Evolutionary conservation across 116 monocot genomes (phyloP).

Genomic region (Dioscorea cayenensis): DNA sequence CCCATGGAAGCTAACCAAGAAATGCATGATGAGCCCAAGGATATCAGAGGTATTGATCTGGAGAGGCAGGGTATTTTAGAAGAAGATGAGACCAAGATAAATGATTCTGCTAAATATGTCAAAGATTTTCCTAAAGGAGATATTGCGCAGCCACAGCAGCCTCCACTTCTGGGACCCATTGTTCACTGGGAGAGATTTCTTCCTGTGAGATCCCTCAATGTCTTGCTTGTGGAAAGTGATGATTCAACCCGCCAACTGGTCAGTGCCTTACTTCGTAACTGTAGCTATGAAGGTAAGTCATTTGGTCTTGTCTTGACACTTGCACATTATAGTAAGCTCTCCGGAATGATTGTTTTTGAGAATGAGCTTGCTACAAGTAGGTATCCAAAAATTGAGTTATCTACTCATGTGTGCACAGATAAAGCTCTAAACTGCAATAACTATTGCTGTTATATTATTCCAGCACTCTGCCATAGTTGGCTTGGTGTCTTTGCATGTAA

Average conservation of each 20-base stretch:
- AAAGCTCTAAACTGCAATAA: too few species aligned
- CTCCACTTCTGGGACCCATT: slow-evolving; percentile 19
- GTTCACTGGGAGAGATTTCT: slow-evolving; percentile 90
- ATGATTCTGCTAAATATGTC: slow-evolving; percentile 20
- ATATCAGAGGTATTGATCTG: slow-evolving; percentile 9
- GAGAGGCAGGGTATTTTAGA: slow-evolving; percentile 34
- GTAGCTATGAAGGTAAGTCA: slow-evolving; percentile 84
- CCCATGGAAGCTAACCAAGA: slow-evolving; percentile 10
- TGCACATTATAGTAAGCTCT: too few species aligned
- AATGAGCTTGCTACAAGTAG: too few species aligned
- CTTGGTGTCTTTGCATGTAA: too few species aligned
- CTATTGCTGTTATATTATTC: too few species aligned
- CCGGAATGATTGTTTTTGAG: too few species aligned
- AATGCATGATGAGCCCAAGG: slow-evolving; percentile 21
- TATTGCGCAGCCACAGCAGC: slow-evolving; percentile 17
- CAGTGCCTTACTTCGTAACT: slow-evolving; percentile 88
- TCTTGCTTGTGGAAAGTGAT: slow-evolving; percentile 95
- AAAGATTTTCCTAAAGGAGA: slow-evolving; percentile 9
- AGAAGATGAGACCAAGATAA: slow-evolving; percentile 48
- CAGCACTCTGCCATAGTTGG: too few species aligned
- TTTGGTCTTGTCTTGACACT: neutral
- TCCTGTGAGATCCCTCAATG: slow-evolving; percentile 68
- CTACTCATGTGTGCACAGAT: too few species aligned
- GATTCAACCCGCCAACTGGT: slow-evolving; percentile 89
- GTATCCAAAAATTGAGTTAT: too few species aligned